Percentiles rank a stretch among this genome's conserved stretches.
Evolutionary conservation across 441 rosid species (phyloP).

Genomic region (Caryocar brasiliense): DNA sequence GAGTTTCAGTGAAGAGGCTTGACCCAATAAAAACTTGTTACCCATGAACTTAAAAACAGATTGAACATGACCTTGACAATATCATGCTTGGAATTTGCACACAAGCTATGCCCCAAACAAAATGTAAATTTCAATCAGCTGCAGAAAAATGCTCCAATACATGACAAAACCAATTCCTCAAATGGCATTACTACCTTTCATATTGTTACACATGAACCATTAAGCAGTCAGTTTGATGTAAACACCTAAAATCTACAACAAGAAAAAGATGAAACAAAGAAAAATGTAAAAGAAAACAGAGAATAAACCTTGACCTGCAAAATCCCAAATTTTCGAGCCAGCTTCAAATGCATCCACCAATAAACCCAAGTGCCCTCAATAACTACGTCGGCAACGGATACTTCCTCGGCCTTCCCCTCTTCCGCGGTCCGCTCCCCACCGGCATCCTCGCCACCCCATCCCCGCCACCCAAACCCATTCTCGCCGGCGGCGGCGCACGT

Average conservation of each 20-base stretch:
- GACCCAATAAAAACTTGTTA: no score
- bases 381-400: conserved; percentile 15
- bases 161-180: no score
- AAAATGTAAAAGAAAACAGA: not conserved
- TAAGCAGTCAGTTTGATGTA: conserved; percentile 3
- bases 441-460: conserved; percentile 10
- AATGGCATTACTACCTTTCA: conserved; percentile 12
- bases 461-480: conserved; percentile 8
- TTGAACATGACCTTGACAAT: no score
- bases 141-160: no score
- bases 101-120: not conserved
- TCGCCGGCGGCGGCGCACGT: conserved; percentile 7
- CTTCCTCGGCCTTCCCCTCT: conserved; percentile 82
- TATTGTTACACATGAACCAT: conserved; percentile 14
- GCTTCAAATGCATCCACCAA: not conserved
- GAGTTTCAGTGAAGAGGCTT: no score
- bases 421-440: conserved; percentile 23
- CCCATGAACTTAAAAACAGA: no score
- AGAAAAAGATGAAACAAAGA: not conserved
- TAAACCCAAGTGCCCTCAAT: not conserved
- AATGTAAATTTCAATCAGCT: no score
- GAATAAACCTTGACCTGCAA: no score
- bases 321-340: no score
- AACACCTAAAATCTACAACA: conserved; percentile 11
- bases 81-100: no score